phyloP scores from a whole-genome alignment of 75 land plant genomes.

The Selaginella moellendorffii region DNA sequence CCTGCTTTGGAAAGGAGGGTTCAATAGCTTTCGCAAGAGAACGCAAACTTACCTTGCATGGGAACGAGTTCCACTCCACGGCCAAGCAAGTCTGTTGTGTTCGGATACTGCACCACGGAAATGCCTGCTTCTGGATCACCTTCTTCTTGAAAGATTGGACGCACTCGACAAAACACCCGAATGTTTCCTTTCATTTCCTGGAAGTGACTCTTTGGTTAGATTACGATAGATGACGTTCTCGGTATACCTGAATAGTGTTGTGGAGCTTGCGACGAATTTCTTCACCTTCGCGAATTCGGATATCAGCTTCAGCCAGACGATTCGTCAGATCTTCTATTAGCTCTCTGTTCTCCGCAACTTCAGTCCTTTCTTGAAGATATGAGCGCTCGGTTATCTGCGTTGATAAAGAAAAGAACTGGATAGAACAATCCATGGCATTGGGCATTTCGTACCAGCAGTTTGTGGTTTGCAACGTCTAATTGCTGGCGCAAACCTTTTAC shows the following conservation, averaged over 20 bases:
- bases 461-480: constrained; percentile 4
- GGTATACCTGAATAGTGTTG: background rate
- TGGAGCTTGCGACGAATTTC: background rate
- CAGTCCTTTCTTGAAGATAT: background rate
- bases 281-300: constrained; percentile 5
- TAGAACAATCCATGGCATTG: too few relatives aligned
- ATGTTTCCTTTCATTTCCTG: constrained; percentile 5
- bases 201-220: background rate
- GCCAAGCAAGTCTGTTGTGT: background rate
- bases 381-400: background rate
- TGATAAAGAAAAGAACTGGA: background rate
- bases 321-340: constrained; percentile 1
- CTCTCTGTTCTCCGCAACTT: background rate
- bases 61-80: background rate
- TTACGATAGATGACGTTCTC: background rate
- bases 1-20: too few relatives aligned
- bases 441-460: background rate
- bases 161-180: constrained; percentile 2
- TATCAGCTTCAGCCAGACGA: constrained; percentile 1
- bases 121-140: background rate
- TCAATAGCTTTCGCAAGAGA: too few relatives aligned
- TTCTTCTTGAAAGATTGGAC: constrained; percentile 4
- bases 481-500: constrained; percentile 2
- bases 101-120: constrained; percentile 1
- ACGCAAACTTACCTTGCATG: background rate